Conservation (phyloP, 2,329 filamentous ascomycete species). For the Rosellinia necatrix region DNA sequence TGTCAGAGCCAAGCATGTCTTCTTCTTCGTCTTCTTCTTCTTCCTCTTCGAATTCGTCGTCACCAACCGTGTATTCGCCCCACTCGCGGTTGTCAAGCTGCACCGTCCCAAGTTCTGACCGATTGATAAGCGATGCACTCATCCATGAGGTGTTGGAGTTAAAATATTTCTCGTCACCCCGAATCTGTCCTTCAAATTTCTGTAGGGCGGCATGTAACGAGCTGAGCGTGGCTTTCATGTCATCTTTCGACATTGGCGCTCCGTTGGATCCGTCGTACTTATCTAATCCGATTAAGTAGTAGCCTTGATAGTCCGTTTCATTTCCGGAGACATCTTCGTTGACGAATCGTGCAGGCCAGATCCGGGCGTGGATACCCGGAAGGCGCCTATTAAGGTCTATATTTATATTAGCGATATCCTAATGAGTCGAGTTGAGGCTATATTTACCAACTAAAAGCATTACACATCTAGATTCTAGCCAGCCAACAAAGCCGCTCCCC, state of each 20-base stretch:
- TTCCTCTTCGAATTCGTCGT: conserved; percentile 42
- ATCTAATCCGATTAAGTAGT: conserved; percentile 65
- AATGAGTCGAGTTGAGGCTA: background rate
- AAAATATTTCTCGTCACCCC: conserved; percentile 52
- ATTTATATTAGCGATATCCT: conserved; percentile 5
- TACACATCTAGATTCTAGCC: conserved; percentile 66
- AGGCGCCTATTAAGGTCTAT: conserved; percentile 60
- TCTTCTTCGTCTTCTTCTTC: conserved; percentile 52
- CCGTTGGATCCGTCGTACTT: conserved; percentile 35
- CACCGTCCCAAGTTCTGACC: conserved; percentile 48
- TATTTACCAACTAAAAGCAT: conserved; percentile 61
- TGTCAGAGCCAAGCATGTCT: conserved; percentile 37
- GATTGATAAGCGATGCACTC: conserved; percentile 46
- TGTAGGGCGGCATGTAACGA: conserved; percentile 50
- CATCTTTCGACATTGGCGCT: conserved; percentile 43
- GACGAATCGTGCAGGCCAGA: conserved; percentile 67
- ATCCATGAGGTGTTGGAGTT: conserved; percentile 56
- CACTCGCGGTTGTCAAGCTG: conserved; percentile 54
- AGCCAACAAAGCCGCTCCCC: conserved; percentile 61
- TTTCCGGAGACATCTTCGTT: conserved; percentile 37
- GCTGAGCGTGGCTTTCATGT: conserved; percentile 48
- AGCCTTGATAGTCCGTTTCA: conserved; percentile 58
- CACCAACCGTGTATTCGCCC: conserved; percentile 50
- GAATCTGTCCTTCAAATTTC: conserved; percentile 55
- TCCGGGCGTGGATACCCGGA: conserved; percentile 56